Conservation (phyloP, 2,329 filamentous ascomycete genomes). For the Hypoxylon sp. region DNA sequence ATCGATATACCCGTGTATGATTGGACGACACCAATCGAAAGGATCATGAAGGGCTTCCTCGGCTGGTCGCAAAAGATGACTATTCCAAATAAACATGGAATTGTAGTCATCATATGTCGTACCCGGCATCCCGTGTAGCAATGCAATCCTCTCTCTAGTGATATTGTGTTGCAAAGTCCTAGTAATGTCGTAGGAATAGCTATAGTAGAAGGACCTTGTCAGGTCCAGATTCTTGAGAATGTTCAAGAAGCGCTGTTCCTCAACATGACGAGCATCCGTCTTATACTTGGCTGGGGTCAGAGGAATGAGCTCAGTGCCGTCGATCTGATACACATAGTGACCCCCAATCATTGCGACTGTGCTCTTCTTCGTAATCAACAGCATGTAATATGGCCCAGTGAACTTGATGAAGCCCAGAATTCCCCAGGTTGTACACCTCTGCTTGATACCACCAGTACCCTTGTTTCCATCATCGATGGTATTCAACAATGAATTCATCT, state of each 20-base stretch:
- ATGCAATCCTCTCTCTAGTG: slow-evolving; percentile 79
- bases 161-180: slow-evolving; percentile 94
- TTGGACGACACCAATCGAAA: slow-evolving; percentile 95
- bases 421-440: slow-evolving; percentile 93
- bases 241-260: slow-evolving; percentile 89
- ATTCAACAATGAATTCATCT: slow-evolving; percentile 93
- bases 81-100: slow-evolving; percentile 99
- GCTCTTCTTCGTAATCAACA: slow-evolving; percentile 94
- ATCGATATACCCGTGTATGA: slow-evolving; percentile 96
- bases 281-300: slow-evolving; percentile 83
- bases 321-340: slow-evolving; percentile 95
- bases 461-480: slow-evolving; percentile 97
- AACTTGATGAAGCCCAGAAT: slow-evolving; percentile 95
- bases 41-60: slow-evolving; percentile 78
- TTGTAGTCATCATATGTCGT: slow-evolving; percentile 79
- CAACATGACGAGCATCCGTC: slow-evolving; percentile 83
- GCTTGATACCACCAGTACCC: slow-evolving; percentile 87
- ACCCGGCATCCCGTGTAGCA: slow-evolving; percentile 74
- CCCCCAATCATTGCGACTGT: slow-evolving; percentile 97
- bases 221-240: slow-evolving; percentile 94
- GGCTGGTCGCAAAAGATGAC: slow-evolving; percentile 86
- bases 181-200: slow-evolving; percentile 97
- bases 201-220: slow-evolving; percentile 95
- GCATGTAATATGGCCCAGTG: slow-evolving; percentile 96
- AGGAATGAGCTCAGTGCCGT: slow-evolving; percentile 91